Percentiles rank a stretch among this genome's conserved stretches.
Evolutionary conservation across 2,329 filamentous ascomycete species (phyloP).

Genomic region (Fusarium sp.): DNA sequence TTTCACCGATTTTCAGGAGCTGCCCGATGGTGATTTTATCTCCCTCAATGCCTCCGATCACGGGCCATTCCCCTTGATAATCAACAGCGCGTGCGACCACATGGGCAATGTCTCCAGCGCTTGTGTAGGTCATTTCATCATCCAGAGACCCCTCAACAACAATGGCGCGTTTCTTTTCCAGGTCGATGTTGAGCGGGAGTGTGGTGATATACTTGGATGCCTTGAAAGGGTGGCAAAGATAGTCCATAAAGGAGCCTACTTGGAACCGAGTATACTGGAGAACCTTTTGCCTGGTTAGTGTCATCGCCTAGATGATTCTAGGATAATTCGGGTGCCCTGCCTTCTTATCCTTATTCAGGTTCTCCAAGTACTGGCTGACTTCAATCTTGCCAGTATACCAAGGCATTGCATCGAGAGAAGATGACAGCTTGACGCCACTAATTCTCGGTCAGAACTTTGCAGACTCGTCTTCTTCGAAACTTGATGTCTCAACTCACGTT

Average conservation of each 20-base stretch:
- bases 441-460: neutral
- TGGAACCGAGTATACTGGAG: conserved; percentile 68
- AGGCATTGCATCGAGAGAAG: conserved; percentile 51
- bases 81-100: conserved; percentile 56
- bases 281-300: conserved; percentile 48
- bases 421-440: conserved; percentile 11
- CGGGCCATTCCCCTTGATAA: conserved; percentile 56
- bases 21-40: conserved; percentile 49
- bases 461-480: neutral
- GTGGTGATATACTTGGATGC: conserved; percentile 57
- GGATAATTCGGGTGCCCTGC: conserved; percentile 39
- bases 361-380: conserved; percentile 60
- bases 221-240: conserved; percentile 61
- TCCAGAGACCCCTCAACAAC: conserved; percentile 56
- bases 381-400: conserved; percentile 64
- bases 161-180: conserved; percentile 54
- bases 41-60: conserved; percentile 54
- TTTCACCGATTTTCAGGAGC: conserved; percentile 53
- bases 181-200: conserved; percentile 52
- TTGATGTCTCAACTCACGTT: conserved; percentile 43
- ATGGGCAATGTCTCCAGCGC: conserved; percentile 55
- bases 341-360: conserved; percentile 60
- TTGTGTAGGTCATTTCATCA: conserved; percentile 56
- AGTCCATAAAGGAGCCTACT: conserved; percentile 65
- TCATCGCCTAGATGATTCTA: too few relatives aligned